Conservation (phyloP, 495 filamentous ascomycete genomes). For the Trichocladium antarcticum region DNA sequence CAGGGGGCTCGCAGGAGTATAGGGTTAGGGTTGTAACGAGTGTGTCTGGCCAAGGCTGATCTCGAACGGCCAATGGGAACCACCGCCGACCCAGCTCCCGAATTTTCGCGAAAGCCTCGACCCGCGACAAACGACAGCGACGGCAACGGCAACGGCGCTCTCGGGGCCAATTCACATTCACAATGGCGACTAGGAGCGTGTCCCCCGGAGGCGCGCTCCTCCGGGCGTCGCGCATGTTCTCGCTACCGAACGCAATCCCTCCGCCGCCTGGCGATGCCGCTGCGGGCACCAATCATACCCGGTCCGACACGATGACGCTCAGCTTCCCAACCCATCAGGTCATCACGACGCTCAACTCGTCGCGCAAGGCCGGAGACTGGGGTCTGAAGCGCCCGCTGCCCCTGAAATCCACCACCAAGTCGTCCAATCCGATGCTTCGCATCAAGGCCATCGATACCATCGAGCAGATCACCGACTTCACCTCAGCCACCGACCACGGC, state of each 20-base stretch:
- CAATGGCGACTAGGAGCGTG: constrained; percentile 27
- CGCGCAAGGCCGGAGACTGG: constrained; percentile 80
- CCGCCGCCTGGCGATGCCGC: constrained; percentile 24
- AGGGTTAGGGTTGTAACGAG: constrained; percentile 16
- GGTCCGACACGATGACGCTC: constrained; percentile 58
- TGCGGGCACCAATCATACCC: constrained; percentile 32
- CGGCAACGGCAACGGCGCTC: constrained; percentile 2
- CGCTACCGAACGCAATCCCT: constrained; percentile 44
- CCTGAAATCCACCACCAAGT: constrained; percentile 56
- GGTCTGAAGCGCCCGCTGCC: constrained; percentile 84
- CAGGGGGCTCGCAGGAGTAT: not conserved
- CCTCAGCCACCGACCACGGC: constrained; percentile 70
- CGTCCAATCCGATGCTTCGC: constrained; percentile 58
- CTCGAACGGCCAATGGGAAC: not conserved
- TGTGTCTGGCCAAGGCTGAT: too few species aligned
- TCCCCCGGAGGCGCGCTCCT: constrained; percentile 52
- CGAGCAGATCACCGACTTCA: constrained; percentile 87
- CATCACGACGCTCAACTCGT: constrained; percentile 67
- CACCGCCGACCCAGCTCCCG: constrained; percentile 1
- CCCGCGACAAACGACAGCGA: not conserved
- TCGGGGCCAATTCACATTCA: constrained; percentile 9
- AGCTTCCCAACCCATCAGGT: constrained; percentile 73
- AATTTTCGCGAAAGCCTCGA: constrained; percentile 10
- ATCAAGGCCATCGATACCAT: constrained; percentile 68
- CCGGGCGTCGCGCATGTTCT: constrained; percentile 48